phyloP scores from a whole-genome alignment of 257 asterid species.

The Solanum clarkiae region DNA sequence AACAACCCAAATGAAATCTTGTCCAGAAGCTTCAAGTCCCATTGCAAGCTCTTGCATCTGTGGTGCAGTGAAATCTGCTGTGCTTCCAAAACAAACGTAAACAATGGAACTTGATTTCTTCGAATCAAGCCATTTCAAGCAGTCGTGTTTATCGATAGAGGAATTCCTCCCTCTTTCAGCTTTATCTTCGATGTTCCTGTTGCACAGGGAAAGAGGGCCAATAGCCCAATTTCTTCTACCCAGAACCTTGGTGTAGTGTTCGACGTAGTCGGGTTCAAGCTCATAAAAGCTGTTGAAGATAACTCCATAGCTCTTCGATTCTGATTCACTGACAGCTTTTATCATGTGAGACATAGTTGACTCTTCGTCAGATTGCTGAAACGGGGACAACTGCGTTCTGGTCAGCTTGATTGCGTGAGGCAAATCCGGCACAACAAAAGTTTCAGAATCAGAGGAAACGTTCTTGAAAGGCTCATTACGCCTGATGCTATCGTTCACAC shows the following conservation, averaged over 20 bases:
- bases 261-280: conserved; percentile 34
- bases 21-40: conserved; percentile 52
- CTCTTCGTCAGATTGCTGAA: neutral
- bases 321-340: conserved; percentile 7
- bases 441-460: conserved; percentile 28
- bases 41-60: conserved; percentile 55
- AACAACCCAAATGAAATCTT: conserved; percentile 62
- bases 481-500: conserved; percentile 5
- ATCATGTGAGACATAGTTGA: neutral
- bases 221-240: conserved; percentile 33
- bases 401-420: conserved; percentile 10
- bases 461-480: conserved; percentile 22
- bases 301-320: conserved; percentile 27
- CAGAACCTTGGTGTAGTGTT: conserved; percentile 21
- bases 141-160: conserved; percentile 33
- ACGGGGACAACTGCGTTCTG: conserved; percentile 18
- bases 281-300: conserved; percentile 44
- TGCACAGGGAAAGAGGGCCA: conserved; percentile 30
- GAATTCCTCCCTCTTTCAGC: conserved; percentile 28
- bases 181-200: neutral
- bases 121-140: conserved; percentile 54
- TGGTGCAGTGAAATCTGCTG: conserved; percentile 12
- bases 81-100: conserved; percentile 57
- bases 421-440: conserved; percentile 25
- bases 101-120: conserved; percentile 43